Base-by-base conservation (phyloP, 2,329 filamentous ascomycete genomes). In the Exophiala calicioides region DNA sequence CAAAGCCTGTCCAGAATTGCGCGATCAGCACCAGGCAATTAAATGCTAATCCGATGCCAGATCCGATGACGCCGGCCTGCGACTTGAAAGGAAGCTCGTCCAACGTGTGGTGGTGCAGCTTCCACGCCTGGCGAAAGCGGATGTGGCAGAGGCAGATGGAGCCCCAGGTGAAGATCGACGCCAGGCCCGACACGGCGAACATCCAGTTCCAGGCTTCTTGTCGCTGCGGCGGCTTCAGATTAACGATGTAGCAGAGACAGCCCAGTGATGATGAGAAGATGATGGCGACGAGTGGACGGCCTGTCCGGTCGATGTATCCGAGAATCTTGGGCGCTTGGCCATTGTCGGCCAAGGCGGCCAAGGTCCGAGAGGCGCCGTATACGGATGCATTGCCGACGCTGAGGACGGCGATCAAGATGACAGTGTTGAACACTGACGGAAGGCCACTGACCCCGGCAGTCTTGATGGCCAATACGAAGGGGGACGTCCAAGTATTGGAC, bases 301-400 rank as follows among this genome's bases (percentile, higher is more conserved):
- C 90, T 57, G 84, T 81, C 37, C 84, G 82, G 71, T 90, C 90
- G 60, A 91, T 84, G 69, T 91, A 95, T 49, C 80, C 81, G 21
- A 95, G 75, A 55, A 90, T 74, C 51, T 73, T 77, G 5, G 90
- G 90, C 0, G 88, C 89, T 64, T 93, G 88, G 46, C 83, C 79
- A 66, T 94, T 88, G 64, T 95, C 89, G 34, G 90, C 90, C 3
- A 96, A 79, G 3, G 90, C 90, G 19, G 89, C 88, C 5, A 96
- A 80, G 2, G 90, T 96, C 58, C 91, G 84, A 1, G 88, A 94
- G 18, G 88, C 91, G 24, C 90, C 91, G 60, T 94, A 96, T 47
- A 96, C 85, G 53, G 90, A 84, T 7, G 88, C 90, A 68, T 95
- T 95, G 47, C 90, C 89, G 52, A 95, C 90, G 1, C 88, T 94